phyloP scores from a whole-genome alignment of 768 basidiomycete genomes.

The Lactarius sanguifluus region DNA sequence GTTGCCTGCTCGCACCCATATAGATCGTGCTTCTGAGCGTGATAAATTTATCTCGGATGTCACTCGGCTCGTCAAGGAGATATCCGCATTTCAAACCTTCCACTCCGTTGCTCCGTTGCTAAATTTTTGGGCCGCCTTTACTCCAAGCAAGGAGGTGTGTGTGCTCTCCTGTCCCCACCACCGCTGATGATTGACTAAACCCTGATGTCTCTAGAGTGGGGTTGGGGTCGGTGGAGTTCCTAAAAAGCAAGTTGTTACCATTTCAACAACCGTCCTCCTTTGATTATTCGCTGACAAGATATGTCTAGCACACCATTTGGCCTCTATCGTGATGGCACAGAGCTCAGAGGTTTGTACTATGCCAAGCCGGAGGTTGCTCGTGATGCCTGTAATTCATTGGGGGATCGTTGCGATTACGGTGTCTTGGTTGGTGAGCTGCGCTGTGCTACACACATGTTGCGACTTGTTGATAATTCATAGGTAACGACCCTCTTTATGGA shows the following conservation, averaged over 20 bases:
- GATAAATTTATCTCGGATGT: slow-evolving; percentile 69
- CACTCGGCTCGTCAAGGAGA: slow-evolving; percentile 60
- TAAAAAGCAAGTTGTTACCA: slow-evolving; percentile 55
- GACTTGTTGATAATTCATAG: slow-evolving; percentile 37
- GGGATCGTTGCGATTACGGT: slow-evolving; percentile 68
- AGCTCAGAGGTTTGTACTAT: slow-evolving; percentile 72
- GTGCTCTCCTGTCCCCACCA: slow-evolving; percentile 8
- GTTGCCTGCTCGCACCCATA: background rate
- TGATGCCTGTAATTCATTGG: slow-evolving; percentile 65
- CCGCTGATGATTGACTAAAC: background rate
- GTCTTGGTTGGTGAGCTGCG: slow-evolving; percentile 60
- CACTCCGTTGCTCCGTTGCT: slow-evolving; percentile 70
- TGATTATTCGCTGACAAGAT: slow-evolving; percentile 6
- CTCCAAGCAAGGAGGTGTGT: slow-evolving; percentile 75
- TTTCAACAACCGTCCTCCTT: background rate
- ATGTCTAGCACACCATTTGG: slow-evolving; percentile 65
- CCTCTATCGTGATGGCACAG: slow-evolving; percentile 75
- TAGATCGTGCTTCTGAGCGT: slow-evolving; percentile 58
- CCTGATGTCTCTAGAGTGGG: slow-evolving; percentile 53
- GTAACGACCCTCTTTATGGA: slow-evolving; percentile 77
- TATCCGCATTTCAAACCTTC: slow-evolving; percentile 75
- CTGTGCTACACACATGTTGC: background rate
- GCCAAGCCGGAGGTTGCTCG: slow-evolving; percentile 63
- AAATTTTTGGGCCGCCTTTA: slow-evolving; percentile 81
- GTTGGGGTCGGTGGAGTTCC: slow-evolving; percentile 66